Percentiles rank a stretch among this genome's conserved stretches.
Evolutionary conservation across 371 early-diverging fungal genomes (phyloP).

Genomic region (Apophysomyces trapeziformis): DNA sequence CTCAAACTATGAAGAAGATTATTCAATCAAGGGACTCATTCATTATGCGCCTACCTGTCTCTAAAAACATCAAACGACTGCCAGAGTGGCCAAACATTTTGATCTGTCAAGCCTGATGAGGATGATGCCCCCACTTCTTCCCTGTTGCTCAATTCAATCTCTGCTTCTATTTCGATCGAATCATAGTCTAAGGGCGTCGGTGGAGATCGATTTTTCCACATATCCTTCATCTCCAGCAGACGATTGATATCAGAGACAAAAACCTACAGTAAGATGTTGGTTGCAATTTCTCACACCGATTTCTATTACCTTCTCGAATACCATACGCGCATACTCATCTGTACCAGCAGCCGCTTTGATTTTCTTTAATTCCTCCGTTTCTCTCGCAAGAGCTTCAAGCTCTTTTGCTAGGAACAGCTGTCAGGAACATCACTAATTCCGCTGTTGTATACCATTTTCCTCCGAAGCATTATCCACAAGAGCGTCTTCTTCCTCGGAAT

Average conservation of each 20-base stretch:
- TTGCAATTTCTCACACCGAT: not conserved
- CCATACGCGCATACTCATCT: conserved; percentile 66
- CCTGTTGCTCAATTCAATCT: conserved; percentile 13
- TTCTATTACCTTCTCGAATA: conserved; percentile 81
- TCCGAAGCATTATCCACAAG: conserved; percentile 52
- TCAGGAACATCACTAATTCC: not conserved
- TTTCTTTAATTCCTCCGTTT: conserved; percentile 70
- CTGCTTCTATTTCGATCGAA: conserved; percentile 27
- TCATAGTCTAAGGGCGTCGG: conserved; percentile 75
- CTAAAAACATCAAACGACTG: conserved; percentile 61
- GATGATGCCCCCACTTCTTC: conserved; percentile 11
- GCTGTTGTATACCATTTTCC: conserved; percentile 63
- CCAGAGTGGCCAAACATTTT: conserved; percentile 67
- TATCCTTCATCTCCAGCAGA: conserved; percentile 80
- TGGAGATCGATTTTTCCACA: conserved; percentile 83
- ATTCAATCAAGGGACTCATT: not conserved
- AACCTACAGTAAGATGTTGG: conserved; percentile 34
- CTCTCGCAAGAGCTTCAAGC: conserved; percentile 69
- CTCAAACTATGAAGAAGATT: conserved; percentile 34
- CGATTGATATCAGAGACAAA: conserved; percentile 82
- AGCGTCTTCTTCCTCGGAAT: conserved; percentile 67
- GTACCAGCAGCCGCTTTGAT: conserved; percentile 67
- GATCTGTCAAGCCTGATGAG: conserved; percentile 55
- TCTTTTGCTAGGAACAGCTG: conserved; percentile 63
- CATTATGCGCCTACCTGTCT: conserved; percentile 44